phyloP scores from a whole-genome alignment of 305 asterid genomes.

The Fraxinus sp. region DNA sequence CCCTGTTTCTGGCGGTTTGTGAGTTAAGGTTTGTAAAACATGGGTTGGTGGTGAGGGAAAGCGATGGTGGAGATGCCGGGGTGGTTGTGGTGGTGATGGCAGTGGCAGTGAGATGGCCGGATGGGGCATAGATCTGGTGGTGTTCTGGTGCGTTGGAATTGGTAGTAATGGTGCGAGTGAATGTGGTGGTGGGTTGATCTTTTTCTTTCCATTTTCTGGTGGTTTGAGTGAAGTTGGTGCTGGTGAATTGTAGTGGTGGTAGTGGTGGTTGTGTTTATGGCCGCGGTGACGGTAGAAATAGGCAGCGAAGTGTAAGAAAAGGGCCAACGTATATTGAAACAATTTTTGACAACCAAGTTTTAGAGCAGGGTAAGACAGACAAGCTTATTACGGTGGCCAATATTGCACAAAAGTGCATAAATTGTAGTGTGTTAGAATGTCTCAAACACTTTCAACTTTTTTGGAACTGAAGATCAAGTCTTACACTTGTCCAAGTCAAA shows the following conservation, averaged over 20 bases:
- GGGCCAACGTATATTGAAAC: neutral
- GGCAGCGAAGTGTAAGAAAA: neutral
- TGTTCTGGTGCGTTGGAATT: neutral
- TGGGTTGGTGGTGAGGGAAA: neutral
- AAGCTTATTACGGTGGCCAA: neutral
- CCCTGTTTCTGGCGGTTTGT: neutral
- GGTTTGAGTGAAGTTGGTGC: neutral
- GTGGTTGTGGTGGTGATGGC: neutral
- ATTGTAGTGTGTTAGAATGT: too few species aligned
- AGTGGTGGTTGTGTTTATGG: neutral
- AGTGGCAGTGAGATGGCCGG: neutral
- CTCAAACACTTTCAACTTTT: too few species aligned
- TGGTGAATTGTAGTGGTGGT: neutral
- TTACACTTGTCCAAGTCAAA: neutral
- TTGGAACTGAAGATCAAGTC: too few species aligned
- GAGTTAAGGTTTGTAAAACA: neutral
- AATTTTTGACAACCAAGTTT: neutral
- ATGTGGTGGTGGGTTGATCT: neutral
- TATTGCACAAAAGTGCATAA: neutral
- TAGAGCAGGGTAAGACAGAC: neutral
- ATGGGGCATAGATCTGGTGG: neutral
- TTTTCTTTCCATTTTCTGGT: neutral
- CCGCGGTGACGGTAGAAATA: neutral
- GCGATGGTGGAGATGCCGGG: neutral
- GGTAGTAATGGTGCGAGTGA: neutral